Evolutionary conservation across 441 rosid species (phyloP).

Genomic region (Breynia disticha): DNA sequence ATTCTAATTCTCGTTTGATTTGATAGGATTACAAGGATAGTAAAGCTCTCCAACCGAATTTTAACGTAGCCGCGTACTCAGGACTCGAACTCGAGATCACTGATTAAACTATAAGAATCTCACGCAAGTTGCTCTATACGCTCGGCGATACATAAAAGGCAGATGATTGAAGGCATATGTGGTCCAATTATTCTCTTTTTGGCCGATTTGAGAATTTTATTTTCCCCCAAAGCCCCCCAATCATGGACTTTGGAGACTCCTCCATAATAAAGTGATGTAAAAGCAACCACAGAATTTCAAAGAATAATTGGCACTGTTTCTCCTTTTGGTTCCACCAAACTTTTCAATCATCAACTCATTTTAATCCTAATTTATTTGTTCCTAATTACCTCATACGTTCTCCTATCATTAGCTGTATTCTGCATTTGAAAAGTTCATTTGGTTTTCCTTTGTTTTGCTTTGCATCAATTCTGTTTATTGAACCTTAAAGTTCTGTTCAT

Average conservation of each 20-base stretch:
- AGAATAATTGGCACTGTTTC: not conserved
- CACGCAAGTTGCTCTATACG: too few relatives aligned
- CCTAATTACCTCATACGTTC: not conserved
- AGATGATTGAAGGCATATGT: constrained; percentile 2
- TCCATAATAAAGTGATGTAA: constrained; percentile 13
- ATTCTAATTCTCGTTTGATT: too few relatives aligned
- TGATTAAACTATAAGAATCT: too few relatives aligned
- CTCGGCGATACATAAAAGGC: too few relatives aligned
- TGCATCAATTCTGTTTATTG: too few relatives aligned
- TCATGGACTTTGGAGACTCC: constrained; percentile 6
- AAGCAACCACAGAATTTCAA: constrained; percentile 19
- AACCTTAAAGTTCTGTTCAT: too few relatives aligned
- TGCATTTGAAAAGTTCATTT: not conserved
- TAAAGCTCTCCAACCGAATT: too few relatives aligned
- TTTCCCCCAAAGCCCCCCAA: constrained; percentile 14
- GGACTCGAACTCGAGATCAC: too few relatives aligned
- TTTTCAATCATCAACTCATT: not conserved
- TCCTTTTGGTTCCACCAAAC: constrained; percentile 14
- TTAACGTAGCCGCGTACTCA: too few relatives aligned
- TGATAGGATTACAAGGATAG: too few relatives aligned
- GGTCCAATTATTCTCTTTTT: constrained; percentile 18
- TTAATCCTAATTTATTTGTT: not conserved
- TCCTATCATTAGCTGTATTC: not conserved
- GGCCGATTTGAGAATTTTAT: constrained; percentile 9
- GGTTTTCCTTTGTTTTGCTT: too few relatives aligned